Base-by-base conservation (phyloP, 78 protist genomes). In the Guillardia theta region DNA sequence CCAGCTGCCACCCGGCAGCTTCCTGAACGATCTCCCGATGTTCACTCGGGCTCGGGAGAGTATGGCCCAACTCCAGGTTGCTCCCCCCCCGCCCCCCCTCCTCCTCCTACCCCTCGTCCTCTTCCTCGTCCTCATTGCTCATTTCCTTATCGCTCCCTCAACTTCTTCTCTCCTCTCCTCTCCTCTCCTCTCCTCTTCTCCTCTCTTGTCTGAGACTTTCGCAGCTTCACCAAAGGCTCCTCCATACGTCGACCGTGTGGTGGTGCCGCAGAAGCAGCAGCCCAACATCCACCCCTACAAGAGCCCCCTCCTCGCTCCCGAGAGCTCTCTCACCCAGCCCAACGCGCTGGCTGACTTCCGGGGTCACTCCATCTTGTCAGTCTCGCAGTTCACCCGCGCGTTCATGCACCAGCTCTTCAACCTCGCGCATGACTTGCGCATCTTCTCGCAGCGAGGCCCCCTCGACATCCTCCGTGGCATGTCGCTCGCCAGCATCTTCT, bases 401-500 rank as follows among this genome's bases (percentile, higher is more conserved):
- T 43, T 78, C 53, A 45, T 78, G 50, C 90, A 78, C 90, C 90
- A 78, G 90, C 90, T 78, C 48, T 78, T 78, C 78, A 33, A 44
- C 50, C 53, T 96, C 78, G 98, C 98, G 36, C 95, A 93, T 70
- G 97, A 95, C 45, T 94, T 97, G 97, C 76, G 96, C 58, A 8
- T 53, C 70, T 43, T 92, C 58, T 76, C 94, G 22, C 64, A 18
- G 90, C 45, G 90, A 4, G 90, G 90, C 37, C 53, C 90, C 33
- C 44, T 96, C 24, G 96, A 94, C 93, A 0, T 92, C 15, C 88
- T 96, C 27, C 33, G 45, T 12, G 97, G 98, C 30, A 90, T 41
- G 90, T 48, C 95, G 18, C 19, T 97, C 92, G 95, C 95, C 6
- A 93, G 88, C 27, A 37, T 97, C 77, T 98, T 98, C 95, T 98